Evolutionary conservation across 2,329 filamentous ascomycete species (phyloP).

Genomic region (Neoarthrinium moseri): DNA sequence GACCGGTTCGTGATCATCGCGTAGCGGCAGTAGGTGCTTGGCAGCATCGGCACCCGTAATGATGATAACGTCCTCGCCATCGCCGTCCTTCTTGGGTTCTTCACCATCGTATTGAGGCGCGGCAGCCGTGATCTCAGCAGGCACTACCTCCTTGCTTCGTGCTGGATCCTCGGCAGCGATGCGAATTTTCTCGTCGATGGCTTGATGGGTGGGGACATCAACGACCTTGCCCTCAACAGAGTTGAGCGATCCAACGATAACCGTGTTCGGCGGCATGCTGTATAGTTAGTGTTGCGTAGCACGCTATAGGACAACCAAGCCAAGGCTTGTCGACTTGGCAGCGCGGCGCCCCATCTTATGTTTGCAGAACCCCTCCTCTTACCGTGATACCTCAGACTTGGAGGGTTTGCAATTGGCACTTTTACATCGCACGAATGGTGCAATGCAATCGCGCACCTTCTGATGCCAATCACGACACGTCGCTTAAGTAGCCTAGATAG

Average conservation of each 20-base stretch:
- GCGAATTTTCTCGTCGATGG: constrained; percentile 28
- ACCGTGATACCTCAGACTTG: not conserved
- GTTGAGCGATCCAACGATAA: constrained; percentile 23
- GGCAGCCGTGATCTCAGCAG: constrained; percentile 19
- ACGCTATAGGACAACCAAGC: not conserved
- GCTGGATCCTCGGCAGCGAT: constrained; percentile 9
- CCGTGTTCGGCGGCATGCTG: not conserved
- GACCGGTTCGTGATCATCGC: constrained; percentile 51
- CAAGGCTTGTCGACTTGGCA: not conserved
- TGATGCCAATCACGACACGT: not conserved
- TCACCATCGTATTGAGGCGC: constrained; percentile 15
- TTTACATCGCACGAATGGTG: not conserved
- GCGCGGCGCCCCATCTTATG: not conserved
- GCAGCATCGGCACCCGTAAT: constrained; percentile 51
- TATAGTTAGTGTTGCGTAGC: not conserved
- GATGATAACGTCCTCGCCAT: constrained; percentile 43
- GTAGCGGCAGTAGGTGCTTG: constrained; percentile 44
- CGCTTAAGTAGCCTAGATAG: not conserved
- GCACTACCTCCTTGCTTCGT: constrained; percentile 10
- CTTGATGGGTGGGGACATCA: constrained; percentile 24
- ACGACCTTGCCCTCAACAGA: constrained; percentile 28
- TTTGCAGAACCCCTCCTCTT: too few relatives aligned
- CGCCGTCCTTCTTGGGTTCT: constrained; percentile 28
- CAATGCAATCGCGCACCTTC: not conserved
- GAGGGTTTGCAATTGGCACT: too few relatives aligned